Evolutionary conservation across 1,284 basidiomycete genomes (phyloP).

Genomic region (Sphagnurus paluster): DNA sequence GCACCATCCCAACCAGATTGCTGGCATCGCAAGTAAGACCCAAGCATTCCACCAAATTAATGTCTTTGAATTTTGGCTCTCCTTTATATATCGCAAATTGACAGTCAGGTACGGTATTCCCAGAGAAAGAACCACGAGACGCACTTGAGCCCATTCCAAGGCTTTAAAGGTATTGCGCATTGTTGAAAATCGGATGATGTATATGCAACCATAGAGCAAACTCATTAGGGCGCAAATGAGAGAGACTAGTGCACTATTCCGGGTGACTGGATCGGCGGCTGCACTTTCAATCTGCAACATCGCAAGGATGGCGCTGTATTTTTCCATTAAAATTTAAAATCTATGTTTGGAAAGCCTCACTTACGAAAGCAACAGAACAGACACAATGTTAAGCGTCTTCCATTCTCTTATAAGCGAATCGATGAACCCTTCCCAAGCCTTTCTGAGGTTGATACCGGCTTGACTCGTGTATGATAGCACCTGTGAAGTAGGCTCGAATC

Average conservation of each 20-base stretch:
- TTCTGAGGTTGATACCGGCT: conserved; percentile 54
- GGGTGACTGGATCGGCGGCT: conserved; percentile 60
- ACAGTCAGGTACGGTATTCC: neutral
- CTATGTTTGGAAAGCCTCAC: conserved; percentile 22
- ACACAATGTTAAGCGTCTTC: conserved; percentile 78
- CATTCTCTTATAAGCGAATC: conserved; percentile 71
- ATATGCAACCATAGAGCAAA: conserved; percentile 74
- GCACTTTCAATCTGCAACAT: conserved; percentile 70
- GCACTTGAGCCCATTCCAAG: conserved; percentile 73
- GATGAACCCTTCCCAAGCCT: conserved; percentile 71
- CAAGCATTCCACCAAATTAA: conserved; percentile 79
- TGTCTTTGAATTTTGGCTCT: conserved; percentile 65
- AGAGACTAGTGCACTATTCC: conserved; percentile 66
- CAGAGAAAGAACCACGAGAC: conserved; percentile 13
- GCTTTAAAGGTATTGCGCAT: conserved; percentile 80
- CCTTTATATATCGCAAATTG: conserved; percentile 37
- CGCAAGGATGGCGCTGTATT: conserved; percentile 64
- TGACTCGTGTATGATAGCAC: conserved; percentile 17
- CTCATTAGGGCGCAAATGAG: conserved; percentile 72
- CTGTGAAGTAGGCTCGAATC: conserved; percentile 19
- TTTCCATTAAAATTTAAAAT: neutral
- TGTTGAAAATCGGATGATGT: conserved; percentile 74
- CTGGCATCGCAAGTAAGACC: conserved; percentile 74
- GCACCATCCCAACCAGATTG: conserved; percentile 73
- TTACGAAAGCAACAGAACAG: conserved; percentile 68